Evolutionary conservation across 2,329 filamentous ascomycete genomes (phyloP).

Genomic region (Dendryphion nanum): DNA sequence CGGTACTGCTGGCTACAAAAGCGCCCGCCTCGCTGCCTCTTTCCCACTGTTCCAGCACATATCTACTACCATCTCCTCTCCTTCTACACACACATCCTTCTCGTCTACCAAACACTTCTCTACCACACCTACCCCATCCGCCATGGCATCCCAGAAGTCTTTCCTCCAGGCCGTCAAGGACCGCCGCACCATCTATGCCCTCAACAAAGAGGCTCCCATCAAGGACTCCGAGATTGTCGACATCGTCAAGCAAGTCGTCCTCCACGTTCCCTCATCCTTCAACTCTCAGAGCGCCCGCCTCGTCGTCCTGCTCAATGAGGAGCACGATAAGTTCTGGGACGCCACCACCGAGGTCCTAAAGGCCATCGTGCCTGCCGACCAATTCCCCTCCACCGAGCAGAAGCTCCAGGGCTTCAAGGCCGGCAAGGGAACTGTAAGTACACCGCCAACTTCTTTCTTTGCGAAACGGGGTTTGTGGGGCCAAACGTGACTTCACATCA

Average conservation of each 20-base stretch:
- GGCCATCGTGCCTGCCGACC: slow-evolving; percentile 65
- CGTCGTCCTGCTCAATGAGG: slow-evolving; percentile 73
- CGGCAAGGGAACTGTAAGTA: slow-evolving; percentile 71
- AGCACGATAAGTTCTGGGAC: slow-evolving; percentile 89
- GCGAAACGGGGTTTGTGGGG: too few relatives aligned
- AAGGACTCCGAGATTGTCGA: slow-evolving; percentile 60
- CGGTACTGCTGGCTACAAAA: slow-evolving; percentile 29
- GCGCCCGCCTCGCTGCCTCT: slow-evolving; percentile 5
- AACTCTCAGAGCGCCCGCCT: slow-evolving; percentile 83
- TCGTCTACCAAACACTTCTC: slow-evolving; percentile 14
- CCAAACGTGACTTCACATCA: too few relatives aligned
- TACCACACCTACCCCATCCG: slow-evolving; percentile 20
- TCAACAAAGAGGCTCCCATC: slow-evolving; percentile 63
- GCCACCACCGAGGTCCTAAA: slow-evolving; percentile 64
- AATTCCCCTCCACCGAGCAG: slow-evolving; percentile 55
- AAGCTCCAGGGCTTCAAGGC: slow-evolving; percentile 62
- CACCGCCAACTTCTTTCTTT: too few relatives aligned
- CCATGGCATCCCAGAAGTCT: slow-evolving; percentile 41
- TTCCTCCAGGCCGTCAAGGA: slow-evolving; percentile 65
- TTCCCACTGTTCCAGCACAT: slow-evolving; percentile 3
- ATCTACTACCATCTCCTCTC: slow-evolving; percentile 6
- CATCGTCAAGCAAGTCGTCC: slow-evolving; percentile 59
- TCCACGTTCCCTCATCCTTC: slow-evolving; percentile 76
- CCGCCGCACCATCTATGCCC: slow-evolving; percentile 68
- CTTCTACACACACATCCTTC: slow-evolving; percentile 3